Conservation (phyloP, 2,329 filamentous ascomycete species). For the Ophiocordyceps robertsii region DNA sequence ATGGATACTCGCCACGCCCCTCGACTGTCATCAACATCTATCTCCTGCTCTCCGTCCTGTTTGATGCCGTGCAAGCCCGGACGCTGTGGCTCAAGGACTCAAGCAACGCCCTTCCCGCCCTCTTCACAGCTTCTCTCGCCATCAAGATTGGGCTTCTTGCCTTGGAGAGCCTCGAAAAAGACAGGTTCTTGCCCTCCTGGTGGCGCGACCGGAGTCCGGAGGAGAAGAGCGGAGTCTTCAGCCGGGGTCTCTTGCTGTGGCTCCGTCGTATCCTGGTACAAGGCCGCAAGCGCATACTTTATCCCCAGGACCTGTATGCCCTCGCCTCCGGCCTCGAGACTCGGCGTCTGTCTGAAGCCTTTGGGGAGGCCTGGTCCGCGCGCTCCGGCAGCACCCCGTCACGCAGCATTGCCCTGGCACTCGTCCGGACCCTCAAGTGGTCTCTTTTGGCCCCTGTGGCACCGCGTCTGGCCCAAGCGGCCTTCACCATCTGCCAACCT, state of each 20-base stretch:
- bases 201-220: background rate
- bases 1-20: constrained; percentile 2
- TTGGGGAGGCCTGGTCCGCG: background rate
- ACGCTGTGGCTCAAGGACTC: constrained; percentile 1
- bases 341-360: background rate
- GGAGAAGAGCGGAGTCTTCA: background rate
- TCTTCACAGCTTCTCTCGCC: background rate
- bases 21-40: constrained; percentile 3
- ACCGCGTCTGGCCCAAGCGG: background rate
- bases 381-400: background rate
- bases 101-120: background rate
- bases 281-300: too few relatives aligned
- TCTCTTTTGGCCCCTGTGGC: background rate
- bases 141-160: constrained; percentile 1
- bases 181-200: background rate
- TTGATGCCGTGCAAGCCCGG: constrained; percentile 2
- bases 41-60: constrained; percentile 1
- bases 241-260: background rate
- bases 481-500: background rate
- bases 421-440: background rate
- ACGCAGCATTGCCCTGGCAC: background rate
- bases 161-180: constrained; percentile 2
- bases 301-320: background rate
- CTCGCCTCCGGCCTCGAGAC: background rate
- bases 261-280: background rate